Evolutionary conservation across 192 early-diverging fungal genomes (phyloP).

Genomic region (Mortierella antarctica): DNA sequence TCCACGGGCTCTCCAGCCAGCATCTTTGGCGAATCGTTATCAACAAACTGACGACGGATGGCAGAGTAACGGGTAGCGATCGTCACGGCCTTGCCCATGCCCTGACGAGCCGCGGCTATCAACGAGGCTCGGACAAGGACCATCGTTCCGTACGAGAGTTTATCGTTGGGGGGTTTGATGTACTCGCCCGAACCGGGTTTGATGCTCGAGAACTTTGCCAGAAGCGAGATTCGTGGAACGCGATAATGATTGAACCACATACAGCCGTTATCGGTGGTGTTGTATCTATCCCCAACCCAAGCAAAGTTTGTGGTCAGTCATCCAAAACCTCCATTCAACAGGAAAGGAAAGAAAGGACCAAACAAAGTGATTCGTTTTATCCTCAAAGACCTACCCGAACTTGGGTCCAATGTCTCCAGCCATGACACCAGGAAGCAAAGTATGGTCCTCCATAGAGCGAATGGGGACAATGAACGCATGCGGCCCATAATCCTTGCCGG

Average conservation of each 20-base stretch:
- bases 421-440: slow-evolving; percentile 78
- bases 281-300: slow-evolving; percentile 56
- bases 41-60: slow-evolving; percentile 78
- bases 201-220: slow-evolving; percentile 80
- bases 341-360: too few relatives aligned
- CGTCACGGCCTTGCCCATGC: slow-evolving; percentile 76
- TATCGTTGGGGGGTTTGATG: slow-evolving; percentile 76
- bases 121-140: slow-evolving; percentile 83
- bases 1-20: slow-evolving; percentile 57
- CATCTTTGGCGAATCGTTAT: slow-evolving; percentile 60
- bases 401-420: slow-evolving; percentile 91
- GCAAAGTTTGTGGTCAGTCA: background rate
- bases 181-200: slow-evolving; percentile 74
- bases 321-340: too few relatives aligned
- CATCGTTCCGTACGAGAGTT: slow-evolving; percentile 92
- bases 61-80: slow-evolving; percentile 78
- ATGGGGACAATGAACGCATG: slow-evolving; percentile 86
- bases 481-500: slow-evolving; percentile 80
- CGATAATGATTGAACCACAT: slow-evolving; percentile 84
- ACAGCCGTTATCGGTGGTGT: slow-evolving; percentile 88
- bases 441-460: slow-evolving; percentile 78
- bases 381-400: slow-evolving; percentile 67
- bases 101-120: slow-evolving; percentile 66
- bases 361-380: background rate
- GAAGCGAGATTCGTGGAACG: slow-evolving; percentile 81